Base-by-base conservation (phyloP, 192 early-diverging fungal genomes). In the Podila horticola region DNA sequence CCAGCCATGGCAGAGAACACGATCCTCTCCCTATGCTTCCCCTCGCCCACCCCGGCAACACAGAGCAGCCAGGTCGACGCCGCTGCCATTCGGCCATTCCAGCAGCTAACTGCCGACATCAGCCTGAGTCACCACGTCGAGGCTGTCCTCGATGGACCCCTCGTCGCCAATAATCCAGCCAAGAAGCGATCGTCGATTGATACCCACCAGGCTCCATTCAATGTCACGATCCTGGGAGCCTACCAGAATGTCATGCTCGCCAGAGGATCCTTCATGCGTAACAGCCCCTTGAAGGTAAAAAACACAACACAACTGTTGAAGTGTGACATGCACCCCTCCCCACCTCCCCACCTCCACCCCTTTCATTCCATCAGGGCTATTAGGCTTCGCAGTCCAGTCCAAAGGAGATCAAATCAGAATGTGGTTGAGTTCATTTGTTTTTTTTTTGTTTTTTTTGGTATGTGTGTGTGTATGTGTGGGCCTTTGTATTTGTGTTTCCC, bases 211-310 rank as follows among this genome's bases (percentile, higher is more conserved):
- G 66, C 63, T 17, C 55, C 75, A 22, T 88, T 84, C 68, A 88
- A 83, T 71, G 67, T 88, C 52, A 83, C 87, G 9, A 52, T 86
- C 17, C 70, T 62, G 68, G 85, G 87, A 57, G 38, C 77, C 19
- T 74, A 75, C 19, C 65, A 72, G 29, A 63, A 65, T 36, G 75
- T 86, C 26, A 76, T 82, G 62, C 65, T 70, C 20, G 84, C 84
- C 33, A 74, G 87, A 58, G 75, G 74, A 31, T 74, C 83, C 19
- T 67, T 88, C 62, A 58, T 86, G 41, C 84, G 82, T 50, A 72
- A 84, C 60, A 83, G 67, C 51, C 85, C 85, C n/a, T 48, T 88
- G 52, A 75, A 85, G 79, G 85, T 86, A 72, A 63, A 11, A 33
- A 5, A 34, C 8, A 12, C 13, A 22, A 19, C 59, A 60, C 30